These are phyloP conservation scores for Sanghuangporus baumii DNA, from an alignment of 1,284 basidiomycete species.

Conservation along the genomic window DNA sequence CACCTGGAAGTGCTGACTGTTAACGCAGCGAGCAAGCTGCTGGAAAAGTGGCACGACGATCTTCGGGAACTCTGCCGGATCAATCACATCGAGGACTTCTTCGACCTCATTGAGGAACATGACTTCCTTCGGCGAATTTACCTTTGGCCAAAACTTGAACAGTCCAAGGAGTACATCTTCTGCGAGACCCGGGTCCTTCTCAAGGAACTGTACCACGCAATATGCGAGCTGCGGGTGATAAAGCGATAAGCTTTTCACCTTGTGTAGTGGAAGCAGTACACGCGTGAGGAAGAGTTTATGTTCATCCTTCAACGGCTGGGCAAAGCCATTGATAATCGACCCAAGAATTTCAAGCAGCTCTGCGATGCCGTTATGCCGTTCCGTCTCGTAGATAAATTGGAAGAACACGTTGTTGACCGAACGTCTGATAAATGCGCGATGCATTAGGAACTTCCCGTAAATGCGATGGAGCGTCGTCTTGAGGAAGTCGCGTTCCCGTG, in stretches of 20 bases:
- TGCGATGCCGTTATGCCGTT: slow-evolving; percentile 98
- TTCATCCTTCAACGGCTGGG: slow-evolving; percentile 96
- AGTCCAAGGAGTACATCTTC: slow-evolving; percentile 96
- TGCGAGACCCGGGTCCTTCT: slow-evolving; percentile 91
- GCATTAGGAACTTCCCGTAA: slow-evolving; percentile 99
- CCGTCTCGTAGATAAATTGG: slow-evolving; percentile 98
- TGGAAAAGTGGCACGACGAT: slow-evolving; percentile 93
- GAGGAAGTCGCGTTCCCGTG: slow-evolving; percentile 97
- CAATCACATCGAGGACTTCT: slow-evolving; percentile 98
- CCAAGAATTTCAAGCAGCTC: slow-evolving; percentile 98
- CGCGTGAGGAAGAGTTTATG: slow-evolving; percentile 98
- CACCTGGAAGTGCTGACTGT: slow-evolving; percentile 99
- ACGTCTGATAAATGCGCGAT: slow-evolving; percentile 96
- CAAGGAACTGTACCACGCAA: slow-evolving; percentile 98
- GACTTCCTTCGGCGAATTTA: slow-evolving; percentile 99
- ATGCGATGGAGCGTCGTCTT: slow-evolving; percentile 99
- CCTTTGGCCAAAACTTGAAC: slow-evolving; percentile 98
- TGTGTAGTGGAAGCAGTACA: slow-evolving; percentile 95
- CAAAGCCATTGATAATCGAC: slow-evolving; percentile 99
- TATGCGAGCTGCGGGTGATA: slow-evolving; percentile 99
- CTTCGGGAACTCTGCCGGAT: slow-evolving; percentile 95
- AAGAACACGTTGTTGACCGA: slow-evolving; percentile 99
- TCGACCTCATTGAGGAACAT: slow-evolving; percentile 99
- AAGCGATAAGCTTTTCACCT: slow-evolving; percentile 93
- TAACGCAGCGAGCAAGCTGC: slow-evolving; percentile 95